phyloP scores from a whole-genome alignment of 2,329 filamentous ascomycete species.

The Scedosporium aurantiacum region DNA sequence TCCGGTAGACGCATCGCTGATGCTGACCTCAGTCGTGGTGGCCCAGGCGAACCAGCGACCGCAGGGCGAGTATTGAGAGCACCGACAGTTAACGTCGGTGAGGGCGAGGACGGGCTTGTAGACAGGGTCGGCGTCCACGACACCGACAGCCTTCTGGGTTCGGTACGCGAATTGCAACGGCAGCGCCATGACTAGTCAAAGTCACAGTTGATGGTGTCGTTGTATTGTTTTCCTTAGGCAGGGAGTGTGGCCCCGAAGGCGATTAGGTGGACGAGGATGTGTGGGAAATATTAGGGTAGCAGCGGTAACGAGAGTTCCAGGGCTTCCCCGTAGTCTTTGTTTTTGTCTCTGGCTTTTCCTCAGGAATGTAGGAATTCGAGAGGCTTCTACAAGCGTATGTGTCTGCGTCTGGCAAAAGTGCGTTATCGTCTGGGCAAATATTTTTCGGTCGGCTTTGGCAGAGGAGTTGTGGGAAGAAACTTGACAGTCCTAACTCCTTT shows the following conservation, averaged over 20 bases:
- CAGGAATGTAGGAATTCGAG: background rate
- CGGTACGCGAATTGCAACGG: conserved; percentile 94
- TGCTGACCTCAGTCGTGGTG: conserved; percentile 72
- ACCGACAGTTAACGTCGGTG: conserved; percentile 58
- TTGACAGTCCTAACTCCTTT: background rate
- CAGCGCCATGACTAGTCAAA: conserved; percentile 89
- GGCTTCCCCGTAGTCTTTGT: background rate
- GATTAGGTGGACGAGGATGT: background rate
- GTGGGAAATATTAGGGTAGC: background rate
- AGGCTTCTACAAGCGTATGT: background rate
- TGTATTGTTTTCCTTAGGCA: background rate
- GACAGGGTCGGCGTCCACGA: conserved; percentile 81
- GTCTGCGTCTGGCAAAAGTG: background rate
- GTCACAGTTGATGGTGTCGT: conserved; percentile 47
- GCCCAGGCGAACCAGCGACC: conserved; percentile 92
- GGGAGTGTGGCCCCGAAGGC: conserved; percentile 6
- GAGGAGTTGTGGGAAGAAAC: background rate
- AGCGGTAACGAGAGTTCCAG: background rate
- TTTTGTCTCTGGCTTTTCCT: background rate
- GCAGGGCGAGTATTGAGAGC: conserved; percentile 89
- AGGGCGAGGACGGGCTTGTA: conserved; percentile 59
- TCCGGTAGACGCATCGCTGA: conserved; percentile 72
- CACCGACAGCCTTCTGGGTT: conserved; percentile 90
- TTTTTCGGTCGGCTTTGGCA: background rate
- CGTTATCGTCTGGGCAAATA: background rate